Conservation (phyloP, 768 basidiomycete genomes). For the Amanita muscaria region DNA sequence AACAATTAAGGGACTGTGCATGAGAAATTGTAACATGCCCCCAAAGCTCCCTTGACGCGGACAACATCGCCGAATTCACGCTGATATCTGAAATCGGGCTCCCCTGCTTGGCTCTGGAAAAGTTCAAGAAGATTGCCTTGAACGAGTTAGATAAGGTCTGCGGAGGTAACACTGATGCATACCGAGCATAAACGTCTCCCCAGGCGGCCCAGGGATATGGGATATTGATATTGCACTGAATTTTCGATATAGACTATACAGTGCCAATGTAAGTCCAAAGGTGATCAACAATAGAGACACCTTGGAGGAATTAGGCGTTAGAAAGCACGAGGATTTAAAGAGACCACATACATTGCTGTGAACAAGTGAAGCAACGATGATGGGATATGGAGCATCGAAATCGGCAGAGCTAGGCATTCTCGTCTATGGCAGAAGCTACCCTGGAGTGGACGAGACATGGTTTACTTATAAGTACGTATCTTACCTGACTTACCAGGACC, state of each 20-base stretch:
- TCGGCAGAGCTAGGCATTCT: neutral
- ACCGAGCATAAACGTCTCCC: conserved; percentile 44
- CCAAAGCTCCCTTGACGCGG: conserved; percentile 41
- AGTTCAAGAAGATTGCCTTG: conserved; percentile 42
- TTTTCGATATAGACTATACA: conserved; percentile 26
- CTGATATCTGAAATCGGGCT: conserved; percentile 46
- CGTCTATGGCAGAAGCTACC: no score
- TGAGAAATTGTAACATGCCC: conserved; percentile 24
- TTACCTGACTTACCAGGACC: neutral
- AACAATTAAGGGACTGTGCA: neutral
- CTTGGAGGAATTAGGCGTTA: neutral
- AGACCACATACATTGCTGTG: neutral
- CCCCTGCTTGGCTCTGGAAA: conserved; percentile 42
- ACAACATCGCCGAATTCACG: conserved; percentile 40
- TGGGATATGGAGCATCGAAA: neutral
- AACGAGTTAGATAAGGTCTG: no score
- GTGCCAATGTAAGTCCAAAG: conserved; percentile 13
- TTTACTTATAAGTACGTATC: no score
- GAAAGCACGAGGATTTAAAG: no score
- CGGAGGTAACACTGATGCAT: conserved; percentile 10
- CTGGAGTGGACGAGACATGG: no score
- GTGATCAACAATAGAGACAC: conserved; percentile 6
- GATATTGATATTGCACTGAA: conserved; percentile 32
- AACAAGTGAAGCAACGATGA: no score
- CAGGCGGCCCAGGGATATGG: conserved; percentile 38